These are phyloP conservation scores for Hanseniaspora taiwanica DNA, from an alignment of 805 yeast genomes.

Conservation along the genomic window DNA sequence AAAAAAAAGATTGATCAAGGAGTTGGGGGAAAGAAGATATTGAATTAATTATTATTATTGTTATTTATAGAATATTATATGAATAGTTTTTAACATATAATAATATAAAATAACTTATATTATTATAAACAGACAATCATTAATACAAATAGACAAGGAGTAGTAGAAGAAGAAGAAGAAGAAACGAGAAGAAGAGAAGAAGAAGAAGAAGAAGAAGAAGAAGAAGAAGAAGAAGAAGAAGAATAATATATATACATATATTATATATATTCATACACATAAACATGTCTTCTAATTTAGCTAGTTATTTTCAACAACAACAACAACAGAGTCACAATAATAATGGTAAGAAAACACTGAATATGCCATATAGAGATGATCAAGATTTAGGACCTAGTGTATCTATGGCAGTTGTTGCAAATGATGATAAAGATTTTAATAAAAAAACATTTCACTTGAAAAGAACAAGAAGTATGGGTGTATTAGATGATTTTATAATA, in stretches of 20 bases:
- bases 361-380: slow-evolving; percentile 5
- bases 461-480: slow-evolving; percentile 72
- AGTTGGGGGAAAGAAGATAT: background rate
- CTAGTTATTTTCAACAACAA: slow-evolving; percentile 15
- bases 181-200: background rate
- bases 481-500: slow-evolving; percentile 55
- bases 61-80: no score
- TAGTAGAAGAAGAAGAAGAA: background rate
- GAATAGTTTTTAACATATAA: no score
- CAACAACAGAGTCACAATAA: slow-evolving; percentile 4
- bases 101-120: no score
- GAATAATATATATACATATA: background rate
- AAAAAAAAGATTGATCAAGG: background rate
- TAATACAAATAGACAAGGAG: background rate
- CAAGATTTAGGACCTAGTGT: slow-evolving; percentile 27
- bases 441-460: slow-evolving; percentile 61
- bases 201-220: no score
- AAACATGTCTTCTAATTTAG: slow-evolving; percentile 19
- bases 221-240: background rate
- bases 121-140: background rate
- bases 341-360: slow-evolving; percentile 4
- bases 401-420: slow-evolving; percentile 51
- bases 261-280: background rate
- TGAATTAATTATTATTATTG: no score
- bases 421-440: slow-evolving; percentile 56